A percentile compares a stretch with the other conserved stretches of the same genome.
Evolutionary conservation across 1,284 basidiomycete genomes (phyloP).

Genomic region (Fomitiporia mediterranea): DNA sequence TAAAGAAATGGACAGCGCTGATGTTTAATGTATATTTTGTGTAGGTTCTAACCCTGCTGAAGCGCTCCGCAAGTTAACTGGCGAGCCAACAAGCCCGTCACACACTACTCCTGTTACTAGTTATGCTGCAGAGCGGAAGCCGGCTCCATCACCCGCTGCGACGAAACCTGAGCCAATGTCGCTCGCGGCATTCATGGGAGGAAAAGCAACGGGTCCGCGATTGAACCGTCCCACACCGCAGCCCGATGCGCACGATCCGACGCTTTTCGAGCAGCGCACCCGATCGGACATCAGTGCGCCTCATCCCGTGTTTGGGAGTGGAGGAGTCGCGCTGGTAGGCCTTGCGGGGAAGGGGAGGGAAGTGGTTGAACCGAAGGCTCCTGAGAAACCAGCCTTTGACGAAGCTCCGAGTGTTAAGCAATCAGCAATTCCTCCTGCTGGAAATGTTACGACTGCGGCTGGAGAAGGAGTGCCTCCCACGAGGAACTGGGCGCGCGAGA

Average conservation of each 20-base stretch:
- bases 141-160: slow-evolving; percentile 19
- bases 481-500: slow-evolving; percentile 28
- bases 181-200: slow-evolving; percentile 74
- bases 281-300: slow-evolving; percentile 40
- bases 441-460: neutral
- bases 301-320: slow-evolving; percentile 70
- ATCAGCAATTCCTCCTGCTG: neutral
- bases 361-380: slow-evolving; percentile 12
- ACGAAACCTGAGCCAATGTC: slow-evolving; percentile 48
- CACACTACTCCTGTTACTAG: slow-evolving; percentile 5
- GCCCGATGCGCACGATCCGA: slow-evolving; percentile 57
- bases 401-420: neutral
- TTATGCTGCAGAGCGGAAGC: slow-evolving; percentile 10
- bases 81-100: slow-evolving; percentile 15
- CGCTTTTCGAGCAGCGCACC: slow-evolving; percentile 59
- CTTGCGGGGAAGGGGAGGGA: slow-evolving; percentile 38
- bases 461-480: slow-evolving; percentile 22
- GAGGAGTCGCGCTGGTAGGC: slow-evolving; percentile 69
- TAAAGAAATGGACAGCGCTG: slow-evolving; percentile 36
- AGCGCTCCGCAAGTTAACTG: slow-evolving; percentile 39
- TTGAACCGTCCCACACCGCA: slow-evolving; percentile 69
- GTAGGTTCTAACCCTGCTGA: slow-evolving; percentile 42
- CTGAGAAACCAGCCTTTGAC: neutral
- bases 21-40: slow-evolving; percentile 35
- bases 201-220: slow-evolving; percentile 62